phyloP scores from a whole-genome alignment of 306 rosid species.

The Glycyrrhiza uralensis region DNA sequence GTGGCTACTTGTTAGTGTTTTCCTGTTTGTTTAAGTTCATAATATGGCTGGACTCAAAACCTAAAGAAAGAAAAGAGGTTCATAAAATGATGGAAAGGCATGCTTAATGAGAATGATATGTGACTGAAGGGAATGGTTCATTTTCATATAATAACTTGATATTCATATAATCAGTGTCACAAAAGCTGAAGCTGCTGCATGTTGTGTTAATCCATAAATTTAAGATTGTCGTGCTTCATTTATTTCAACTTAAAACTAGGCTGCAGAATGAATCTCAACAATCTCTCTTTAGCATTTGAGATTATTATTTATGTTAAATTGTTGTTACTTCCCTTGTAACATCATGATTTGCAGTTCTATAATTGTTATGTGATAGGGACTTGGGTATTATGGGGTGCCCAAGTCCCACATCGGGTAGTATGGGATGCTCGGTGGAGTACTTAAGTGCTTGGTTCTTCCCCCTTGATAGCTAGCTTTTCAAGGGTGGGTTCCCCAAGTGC shows the following conservation, averaged over 20 bases:
- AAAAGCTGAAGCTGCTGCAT: background rate
- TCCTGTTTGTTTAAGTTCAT: background rate
- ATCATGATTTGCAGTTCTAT: background rate
- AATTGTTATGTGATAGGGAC: too few relatives aligned
- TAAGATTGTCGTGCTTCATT: background rate
- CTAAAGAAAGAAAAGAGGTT: background rate
- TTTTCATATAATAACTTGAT: background rate
- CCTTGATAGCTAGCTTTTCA: too few relatives aligned
- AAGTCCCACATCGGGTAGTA: too few relatives aligned
- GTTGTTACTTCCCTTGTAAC: background rate
- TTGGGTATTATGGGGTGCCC: too few relatives aligned
- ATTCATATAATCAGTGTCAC: background rate
- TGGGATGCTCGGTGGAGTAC: too few relatives aligned
- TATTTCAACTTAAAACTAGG: constrained; percentile 8
- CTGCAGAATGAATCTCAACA: background rate
- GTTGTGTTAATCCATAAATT: background rate
- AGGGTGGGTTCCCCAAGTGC: too few relatives aligned
- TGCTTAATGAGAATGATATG: background rate
- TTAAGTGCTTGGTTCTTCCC: too few relatives aligned
- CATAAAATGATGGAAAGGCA: background rate
- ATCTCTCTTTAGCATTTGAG: background rate
- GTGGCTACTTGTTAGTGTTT: background rate
- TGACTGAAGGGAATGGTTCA: background rate
- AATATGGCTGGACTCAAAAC: background rate
- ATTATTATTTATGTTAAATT: background rate